Percentiles rank a stretch among this genome's conserved stretches.
Conservation (phyloP, 2,329 filamentous ascomycete genomes). For the Phoma herbarum region DNA sequence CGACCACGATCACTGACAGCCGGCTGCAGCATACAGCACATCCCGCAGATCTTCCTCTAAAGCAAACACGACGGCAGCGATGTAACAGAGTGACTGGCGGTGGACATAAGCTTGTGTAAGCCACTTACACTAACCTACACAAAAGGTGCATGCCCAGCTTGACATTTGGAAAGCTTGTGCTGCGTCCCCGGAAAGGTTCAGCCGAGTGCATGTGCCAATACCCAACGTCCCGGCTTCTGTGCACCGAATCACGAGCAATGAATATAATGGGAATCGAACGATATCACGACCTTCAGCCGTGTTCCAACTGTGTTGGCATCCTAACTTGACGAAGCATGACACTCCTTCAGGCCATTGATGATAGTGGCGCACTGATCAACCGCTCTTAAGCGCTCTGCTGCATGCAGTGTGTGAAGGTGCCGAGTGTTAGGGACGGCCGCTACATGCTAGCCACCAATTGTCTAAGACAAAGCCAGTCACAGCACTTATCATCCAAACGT, state of each 20-base stretch:
- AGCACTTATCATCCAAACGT: slow-evolving; percentile 10
- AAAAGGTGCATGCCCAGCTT: slow-evolving; percentile 9
- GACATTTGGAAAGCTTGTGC: slow-evolving; percentile 10
- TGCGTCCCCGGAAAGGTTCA: slow-evolving; percentile 12
- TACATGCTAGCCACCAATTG: slow-evolving; percentile 1
- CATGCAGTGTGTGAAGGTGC: slow-evolving; percentile 11
- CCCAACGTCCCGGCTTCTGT: not conserved
- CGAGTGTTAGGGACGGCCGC: slow-evolving; percentile 1
- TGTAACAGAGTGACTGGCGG: slow-evolving; percentile 5
- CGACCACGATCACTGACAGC: not conserved
- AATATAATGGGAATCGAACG: slow-evolving; percentile 7
- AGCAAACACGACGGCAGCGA: not conserved
- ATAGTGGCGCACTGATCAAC: slow-evolving; percentile 18
- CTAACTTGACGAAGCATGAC: slow-evolving; percentile 6
- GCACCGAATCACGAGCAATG: slow-evolving; percentile 2
- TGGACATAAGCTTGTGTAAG: slow-evolving; percentile 9
- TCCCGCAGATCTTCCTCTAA: not conserved
- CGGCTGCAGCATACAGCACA: not conserved
- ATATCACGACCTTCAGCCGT: slow-evolving; percentile 8
- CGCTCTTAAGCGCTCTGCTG: slow-evolving; percentile 20
- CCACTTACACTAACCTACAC: slow-evolving; percentile 5
- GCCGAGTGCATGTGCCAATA: slow-evolving; percentile 3
- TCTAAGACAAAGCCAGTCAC: slow-evolving; percentile 2
- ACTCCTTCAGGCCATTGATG: not conserved
- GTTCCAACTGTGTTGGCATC: slow-evolving; percentile 5